Evolutionary conservation across 2,329 filamentous ascomycete genomes (phyloP), one percentile per base, ranked within the genome.

Genomic region (Uncinocarpus reesii): DNA sequence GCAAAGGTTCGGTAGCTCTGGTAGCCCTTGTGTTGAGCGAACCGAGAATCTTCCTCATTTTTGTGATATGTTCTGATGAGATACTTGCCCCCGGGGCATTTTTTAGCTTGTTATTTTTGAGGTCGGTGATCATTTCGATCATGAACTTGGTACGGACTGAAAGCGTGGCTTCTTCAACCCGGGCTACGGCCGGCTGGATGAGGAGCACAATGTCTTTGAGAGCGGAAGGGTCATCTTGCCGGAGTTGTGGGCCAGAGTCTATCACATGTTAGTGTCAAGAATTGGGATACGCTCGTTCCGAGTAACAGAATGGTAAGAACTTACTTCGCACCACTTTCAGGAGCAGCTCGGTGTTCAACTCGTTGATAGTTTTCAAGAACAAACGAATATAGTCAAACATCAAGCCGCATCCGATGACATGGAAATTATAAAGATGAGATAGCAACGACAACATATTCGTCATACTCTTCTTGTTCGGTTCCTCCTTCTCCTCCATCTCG

Each of bases 131-230:
- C 1, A 84, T 92, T 60, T 96, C 90, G 44, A 98, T 85, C 89
- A 96, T 96, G 67, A 95, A 95, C 56, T 85, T 93, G 1, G 90
- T 95, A 48, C 92, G 81, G 7, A 89, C 85, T 1, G 88, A 90
- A 23, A 95, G 71, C 16, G 80, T 83, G 10, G 72, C 71, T 58
- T 85, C 79, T 3, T 84, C 85, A 29, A 76, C 70, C 51, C 79
- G 80, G 0, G 78, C 72, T 2, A 89, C 77, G 1, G 82, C 79
- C 18, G 82, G 80, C 55, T 86, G 85, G 50, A 96, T 77, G 42
- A 87, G 74, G 8, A 83, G 71, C 4, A 95, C 82, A 53, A 98
- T 92, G 53, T 94, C 86, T 63, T 94, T 95, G 42, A 98, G 71
- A 0, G 90, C 75, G 29, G 85, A 81, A 0, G 90, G 84, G 57